Evolutionary conservation across 345 rosid species (phyloP).

Genomic region (Hibiscus tridactylites): DNA sequence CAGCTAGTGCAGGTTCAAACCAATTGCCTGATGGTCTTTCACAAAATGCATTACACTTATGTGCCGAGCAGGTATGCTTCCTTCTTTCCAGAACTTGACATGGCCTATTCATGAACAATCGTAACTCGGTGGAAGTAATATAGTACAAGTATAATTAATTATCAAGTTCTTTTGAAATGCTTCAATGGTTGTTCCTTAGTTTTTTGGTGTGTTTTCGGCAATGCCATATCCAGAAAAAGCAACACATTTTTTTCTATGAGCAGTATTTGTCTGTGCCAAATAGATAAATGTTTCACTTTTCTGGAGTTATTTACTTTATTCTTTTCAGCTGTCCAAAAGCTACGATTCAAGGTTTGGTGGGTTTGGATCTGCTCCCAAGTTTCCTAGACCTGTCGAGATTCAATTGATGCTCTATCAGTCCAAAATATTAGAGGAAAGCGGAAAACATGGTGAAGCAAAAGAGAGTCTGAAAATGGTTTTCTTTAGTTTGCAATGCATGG

Average conservation of each 20-base stretch:
- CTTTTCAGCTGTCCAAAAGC: constrained; percentile 58
- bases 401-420: constrained; percentile 78
- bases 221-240: background rate
- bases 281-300: background rate
- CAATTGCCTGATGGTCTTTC: constrained; percentile 62
- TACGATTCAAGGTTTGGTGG: constrained; percentile 74
- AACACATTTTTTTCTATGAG: background rate
- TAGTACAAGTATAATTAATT: background rate
- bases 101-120: background rate
- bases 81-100: background rate
- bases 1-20: constrained; percentile 49
- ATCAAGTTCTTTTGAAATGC: background rate
- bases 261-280: background rate
- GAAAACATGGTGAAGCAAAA: constrained; percentile 40
- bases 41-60: constrained; percentile 38
- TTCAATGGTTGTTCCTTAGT: background rate
- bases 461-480: constrained; percentile 48
- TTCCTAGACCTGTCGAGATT: constrained; percentile 93
- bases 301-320: background rate
- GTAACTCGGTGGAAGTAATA: background rate
- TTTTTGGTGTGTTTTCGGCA: background rate
- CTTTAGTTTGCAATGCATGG: constrained; percentile 81
- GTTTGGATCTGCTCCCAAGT: constrained; percentile 94
- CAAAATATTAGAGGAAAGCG: constrained; percentile 56
- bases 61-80: constrained; percentile 76